phyloP scores from a whole-genome alignment of 352 stramenopile genomes.

The Phytophthora litchii region DNA sequence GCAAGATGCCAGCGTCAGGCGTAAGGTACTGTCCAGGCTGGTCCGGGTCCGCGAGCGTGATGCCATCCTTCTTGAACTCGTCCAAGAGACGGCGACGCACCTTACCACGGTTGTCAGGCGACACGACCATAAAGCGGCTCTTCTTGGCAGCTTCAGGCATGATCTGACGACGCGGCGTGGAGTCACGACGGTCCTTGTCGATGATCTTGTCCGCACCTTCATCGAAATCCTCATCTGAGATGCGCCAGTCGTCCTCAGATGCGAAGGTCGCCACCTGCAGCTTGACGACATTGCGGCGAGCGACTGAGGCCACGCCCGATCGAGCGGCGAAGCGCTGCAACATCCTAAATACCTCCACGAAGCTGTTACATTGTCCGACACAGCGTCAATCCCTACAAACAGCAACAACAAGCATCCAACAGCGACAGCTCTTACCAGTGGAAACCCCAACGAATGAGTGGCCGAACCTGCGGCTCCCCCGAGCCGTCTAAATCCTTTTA shows the following conservation, averaged over 20 bases:
- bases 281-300: constrained; percentile 35
- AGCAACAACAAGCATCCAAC: not conserved
- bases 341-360: constrained; percentile 38
- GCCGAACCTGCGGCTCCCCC: constrained; percentile 27
- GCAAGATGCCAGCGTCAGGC: constrained; percentile 65
- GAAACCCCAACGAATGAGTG: constrained; percentile 40
- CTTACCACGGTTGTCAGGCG: constrained; percentile 78
- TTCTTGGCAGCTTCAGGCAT: constrained; percentile 80
- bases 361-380: constrained; percentile 1
- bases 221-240: constrained; percentile 64
- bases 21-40: constrained; percentile 48
- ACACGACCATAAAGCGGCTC: constrained; percentile 75
- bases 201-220: constrained; percentile 75
- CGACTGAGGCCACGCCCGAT: constrained; percentile 34
- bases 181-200: constrained; percentile 65
- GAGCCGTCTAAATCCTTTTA: constrained; percentile 2
- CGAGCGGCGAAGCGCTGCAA: constrained; percentile 68
- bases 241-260: constrained; percentile 57
- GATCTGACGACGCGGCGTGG: constrained; percentile 64
- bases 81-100: constrained; percentile 79
- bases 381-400: constrained; percentile 1
- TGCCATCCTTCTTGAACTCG: constrained; percentile 78
- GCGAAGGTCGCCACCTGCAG: constrained; percentile 52
- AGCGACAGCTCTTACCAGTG: constrained; percentile 17
- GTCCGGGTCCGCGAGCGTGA: constrained; percentile 66